phyloP scores from a whole-genome alignment of 257 asterid species.

The Perilla frutescens region DNA sequence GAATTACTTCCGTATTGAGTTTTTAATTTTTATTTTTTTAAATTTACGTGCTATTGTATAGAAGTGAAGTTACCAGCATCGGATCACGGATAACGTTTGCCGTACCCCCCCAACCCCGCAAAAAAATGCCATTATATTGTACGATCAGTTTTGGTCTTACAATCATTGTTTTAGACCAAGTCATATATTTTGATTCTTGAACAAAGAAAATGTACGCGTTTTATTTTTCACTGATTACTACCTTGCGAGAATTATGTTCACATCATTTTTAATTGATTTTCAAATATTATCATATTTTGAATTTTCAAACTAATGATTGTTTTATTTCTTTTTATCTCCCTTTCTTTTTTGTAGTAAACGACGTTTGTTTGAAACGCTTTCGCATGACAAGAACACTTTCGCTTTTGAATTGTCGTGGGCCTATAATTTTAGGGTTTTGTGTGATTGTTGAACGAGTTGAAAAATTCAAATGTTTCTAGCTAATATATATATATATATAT shows the following conservation, averaged over 20 bases:
- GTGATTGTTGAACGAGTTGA: not conserved
- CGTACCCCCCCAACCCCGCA: too few species aligned
- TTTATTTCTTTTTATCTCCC: not conserved
- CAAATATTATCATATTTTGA: not conserved
- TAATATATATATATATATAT: too few species aligned
- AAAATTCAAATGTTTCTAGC: not conserved
- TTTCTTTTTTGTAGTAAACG: too few species aligned
- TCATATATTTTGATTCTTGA: not conserved
- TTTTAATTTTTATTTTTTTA: too few species aligned
- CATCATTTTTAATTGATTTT: not conserved
- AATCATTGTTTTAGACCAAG: too few species aligned
- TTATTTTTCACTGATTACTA: not conserved
- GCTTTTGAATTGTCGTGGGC: not conserved
- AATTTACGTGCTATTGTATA: too few species aligned
- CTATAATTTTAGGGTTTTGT: not conserved
- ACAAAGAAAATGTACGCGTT: constrained; percentile 23
- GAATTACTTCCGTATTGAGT: too few species aligned
- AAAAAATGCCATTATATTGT: not conserved
- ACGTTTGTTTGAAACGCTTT: too few species aligned
- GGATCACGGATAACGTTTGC: too few species aligned
- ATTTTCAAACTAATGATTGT: not conserved
- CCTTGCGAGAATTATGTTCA: not conserved
- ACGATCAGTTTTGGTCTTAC: not conserved
- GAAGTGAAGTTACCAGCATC: too few species aligned
- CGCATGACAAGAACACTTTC: too few species aligned